Percentiles rank a stretch among this genome's conserved stretches.
Evolutionary conservation across 768 basidiomycete species (phyloP).

Genomic region (Paxillus rubicundulus): DNA sequence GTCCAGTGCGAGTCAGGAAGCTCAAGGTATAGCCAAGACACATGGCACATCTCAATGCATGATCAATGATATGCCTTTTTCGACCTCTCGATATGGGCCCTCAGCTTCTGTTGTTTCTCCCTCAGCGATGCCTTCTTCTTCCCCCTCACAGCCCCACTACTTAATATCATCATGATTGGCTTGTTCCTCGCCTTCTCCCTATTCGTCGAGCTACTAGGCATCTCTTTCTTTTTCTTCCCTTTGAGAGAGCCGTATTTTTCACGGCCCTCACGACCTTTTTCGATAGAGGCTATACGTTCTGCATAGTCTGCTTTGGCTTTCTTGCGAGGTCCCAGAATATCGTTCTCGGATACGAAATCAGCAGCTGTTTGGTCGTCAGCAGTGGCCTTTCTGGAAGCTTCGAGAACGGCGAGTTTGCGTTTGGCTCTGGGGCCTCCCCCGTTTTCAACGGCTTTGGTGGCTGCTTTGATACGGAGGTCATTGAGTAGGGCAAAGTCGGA

Average conservation of each 20-base stretch:
- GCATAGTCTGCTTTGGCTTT: slow-evolving; percentile 92
- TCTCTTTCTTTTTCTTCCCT: slow-evolving; percentile 87
- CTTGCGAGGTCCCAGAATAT: slow-evolving; percentile 92
- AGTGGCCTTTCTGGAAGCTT: slow-evolving; percentile 62
- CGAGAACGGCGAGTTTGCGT: slow-evolving; percentile 82
- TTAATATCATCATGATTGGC: slow-evolving; percentile 91
- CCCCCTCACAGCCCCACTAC: slow-evolving; percentile 69
- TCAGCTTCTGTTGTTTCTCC: slow-evolving; percentile 76
- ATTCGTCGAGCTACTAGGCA: slow-evolving; percentile 85
- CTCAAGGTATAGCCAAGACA: not conserved
- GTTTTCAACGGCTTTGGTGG: slow-evolving; percentile 62
- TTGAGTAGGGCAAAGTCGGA: slow-evolving; percentile 93
- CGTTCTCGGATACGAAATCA: slow-evolving; percentile 78
- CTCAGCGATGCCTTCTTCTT: slow-evolving; percentile 82
- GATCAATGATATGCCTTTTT: slow-evolving; percentile 47
- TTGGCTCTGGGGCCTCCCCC: slow-evolving; percentile 77
- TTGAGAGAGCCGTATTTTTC: slow-evolving; percentile 90
- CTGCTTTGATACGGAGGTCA: slow-evolving; percentile 82
- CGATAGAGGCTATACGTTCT: slow-evolving; percentile 87
- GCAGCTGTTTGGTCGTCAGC: slow-evolving; percentile 43
- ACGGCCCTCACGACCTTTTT: slow-evolving; percentile 90
- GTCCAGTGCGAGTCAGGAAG: not conserved
- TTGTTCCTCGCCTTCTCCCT: slow-evolving; percentile 91
- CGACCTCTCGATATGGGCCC: slow-evolving; percentile 70
- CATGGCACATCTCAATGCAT: slow-evolving; percentile 1